phyloP scores from a whole-genome alignment of 2,329 filamentous ascomycete genomes.

The Alternaria sp. region DNA sequence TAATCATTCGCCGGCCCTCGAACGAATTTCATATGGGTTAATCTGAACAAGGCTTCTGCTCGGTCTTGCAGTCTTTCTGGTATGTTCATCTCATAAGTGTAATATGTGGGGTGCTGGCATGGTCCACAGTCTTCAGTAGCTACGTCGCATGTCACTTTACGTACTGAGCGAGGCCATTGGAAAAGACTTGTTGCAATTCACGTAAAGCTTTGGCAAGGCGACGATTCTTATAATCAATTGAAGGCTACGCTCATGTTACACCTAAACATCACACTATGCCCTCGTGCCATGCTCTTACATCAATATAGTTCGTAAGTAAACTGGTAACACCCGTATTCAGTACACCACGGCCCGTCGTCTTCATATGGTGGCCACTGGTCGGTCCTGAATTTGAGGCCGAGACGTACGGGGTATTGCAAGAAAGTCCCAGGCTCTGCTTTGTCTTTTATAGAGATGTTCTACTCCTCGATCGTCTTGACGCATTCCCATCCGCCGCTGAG shows the following conservation, averaged over 20 bases:
- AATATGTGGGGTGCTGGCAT: background rate
- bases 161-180: background rate
- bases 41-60: background rate
- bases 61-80: background rate
- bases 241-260: background rate
- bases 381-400: background rate
- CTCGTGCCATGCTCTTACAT: background rate
- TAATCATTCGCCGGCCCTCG: background rate
- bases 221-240: background rate
- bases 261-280: background rate
- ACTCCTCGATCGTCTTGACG: conserved; percentile 96
- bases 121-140: background rate
- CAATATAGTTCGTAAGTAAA: background rate
- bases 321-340: background rate
- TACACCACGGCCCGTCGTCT: background rate
- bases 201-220: background rate
- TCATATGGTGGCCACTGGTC: background rate
- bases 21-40: background rate
- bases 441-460: conserved; percentile 9
- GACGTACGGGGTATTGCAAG: background rate
- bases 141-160: background rate
- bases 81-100: background rate
- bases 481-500: conserved; percentile 95
- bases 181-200: background rate
- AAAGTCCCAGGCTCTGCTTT: too few species aligned